Evolutionary conservation across 2,329 filamentous ascomycete species (phyloP).

Genomic region (Aspergillus caelatus): DNA sequence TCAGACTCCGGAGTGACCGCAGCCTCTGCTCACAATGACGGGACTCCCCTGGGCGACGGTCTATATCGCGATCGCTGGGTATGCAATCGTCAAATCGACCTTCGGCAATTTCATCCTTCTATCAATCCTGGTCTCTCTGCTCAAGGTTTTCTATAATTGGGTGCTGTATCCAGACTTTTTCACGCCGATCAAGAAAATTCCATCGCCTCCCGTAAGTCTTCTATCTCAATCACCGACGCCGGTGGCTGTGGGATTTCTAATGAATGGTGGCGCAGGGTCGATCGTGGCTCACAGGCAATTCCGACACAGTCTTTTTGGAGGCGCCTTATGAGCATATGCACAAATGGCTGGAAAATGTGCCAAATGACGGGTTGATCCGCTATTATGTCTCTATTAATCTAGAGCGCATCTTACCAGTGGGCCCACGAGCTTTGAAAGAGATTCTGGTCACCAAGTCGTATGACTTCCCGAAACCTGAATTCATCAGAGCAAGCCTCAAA

Average conservation of each 20-base stretch:
- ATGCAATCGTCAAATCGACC: conserved; percentile 10
- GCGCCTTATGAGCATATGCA: conserved; percentile 42
- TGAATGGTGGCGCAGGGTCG: conserved; percentile 32
- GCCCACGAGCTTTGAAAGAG: conserved; percentile 68
- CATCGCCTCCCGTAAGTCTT: conserved; percentile 7
- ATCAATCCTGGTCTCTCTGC: conserved; percentile 4
- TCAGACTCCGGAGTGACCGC: background rate
- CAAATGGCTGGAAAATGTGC: conserved; percentile 61
- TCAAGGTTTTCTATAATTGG: conserved; percentile 10
- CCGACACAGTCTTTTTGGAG: conserved; percentile 37
- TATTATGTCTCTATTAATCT: conserved; percentile 65
- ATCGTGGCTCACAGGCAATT: conserved; percentile 52
- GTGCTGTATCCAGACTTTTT: conserved; percentile 13
- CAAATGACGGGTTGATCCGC: conserved; percentile 70
- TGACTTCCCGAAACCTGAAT: conserved; percentile 66
- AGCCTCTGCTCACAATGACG: conserved; percentile 5
- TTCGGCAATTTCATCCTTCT: conserved; percentile 6
- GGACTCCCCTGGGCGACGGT: conserved; percentile 8
- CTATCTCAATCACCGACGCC: background rate
- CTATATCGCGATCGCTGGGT: conserved; percentile 11
- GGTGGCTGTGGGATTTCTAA: background rate
- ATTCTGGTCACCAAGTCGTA: conserved; percentile 70
- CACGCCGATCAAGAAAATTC: conserved; percentile 11
- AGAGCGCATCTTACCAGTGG: conserved; percentile 65
- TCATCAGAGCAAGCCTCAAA: conserved; percentile 46